Evolutionary conservation across 129 eudicot species (phyloP).

Genomic region (Flaveria ramosissima): DNA sequence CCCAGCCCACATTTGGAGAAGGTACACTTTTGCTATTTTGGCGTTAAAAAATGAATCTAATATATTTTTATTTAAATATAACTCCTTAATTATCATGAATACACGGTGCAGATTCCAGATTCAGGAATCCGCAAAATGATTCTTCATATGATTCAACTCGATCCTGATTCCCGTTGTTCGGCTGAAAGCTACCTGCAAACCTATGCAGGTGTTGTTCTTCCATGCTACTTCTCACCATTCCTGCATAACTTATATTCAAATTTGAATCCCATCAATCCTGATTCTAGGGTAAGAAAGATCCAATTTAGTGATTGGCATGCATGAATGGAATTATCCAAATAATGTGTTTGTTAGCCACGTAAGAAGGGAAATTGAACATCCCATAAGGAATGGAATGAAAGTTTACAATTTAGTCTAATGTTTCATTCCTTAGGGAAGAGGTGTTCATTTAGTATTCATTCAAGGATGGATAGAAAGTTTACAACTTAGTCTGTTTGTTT

Average conservation of each 20-base stretch:
- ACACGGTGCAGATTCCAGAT: constrained; percentile 82
- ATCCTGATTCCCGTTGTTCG: constrained; percentile 85
- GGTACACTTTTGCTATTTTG: constrained; percentile 42
- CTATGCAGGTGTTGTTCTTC: constrained; percentile 81
- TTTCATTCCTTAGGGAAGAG: neutral
- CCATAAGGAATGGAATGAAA: neutral
- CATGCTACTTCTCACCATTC: constrained; percentile 85
- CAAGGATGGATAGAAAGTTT: neutral
- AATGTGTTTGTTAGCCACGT: neutral
- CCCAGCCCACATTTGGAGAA: constrained; percentile 91
- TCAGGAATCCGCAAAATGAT: constrained; percentile 95
- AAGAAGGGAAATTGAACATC: neutral
- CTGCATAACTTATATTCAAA: constrained; percentile 83
- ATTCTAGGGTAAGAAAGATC: constrained; percentile 74
- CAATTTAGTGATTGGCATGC: neutral
- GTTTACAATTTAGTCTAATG: neutral
- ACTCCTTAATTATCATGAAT: constrained; percentile 1
- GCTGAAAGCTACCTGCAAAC: constrained; percentile 89
- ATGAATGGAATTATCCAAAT: neutral
- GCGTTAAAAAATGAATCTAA: neutral
- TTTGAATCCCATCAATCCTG: constrained; percentile 80
- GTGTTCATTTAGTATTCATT: neutral
- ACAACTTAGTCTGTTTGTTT: neutral
- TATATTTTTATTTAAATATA: neutral
- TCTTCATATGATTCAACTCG: constrained; percentile 94